Base-by-base conservation (phyloP, 2,329 filamentous ascomycete genomes). In the Colletotrichum coccodes region DNA sequence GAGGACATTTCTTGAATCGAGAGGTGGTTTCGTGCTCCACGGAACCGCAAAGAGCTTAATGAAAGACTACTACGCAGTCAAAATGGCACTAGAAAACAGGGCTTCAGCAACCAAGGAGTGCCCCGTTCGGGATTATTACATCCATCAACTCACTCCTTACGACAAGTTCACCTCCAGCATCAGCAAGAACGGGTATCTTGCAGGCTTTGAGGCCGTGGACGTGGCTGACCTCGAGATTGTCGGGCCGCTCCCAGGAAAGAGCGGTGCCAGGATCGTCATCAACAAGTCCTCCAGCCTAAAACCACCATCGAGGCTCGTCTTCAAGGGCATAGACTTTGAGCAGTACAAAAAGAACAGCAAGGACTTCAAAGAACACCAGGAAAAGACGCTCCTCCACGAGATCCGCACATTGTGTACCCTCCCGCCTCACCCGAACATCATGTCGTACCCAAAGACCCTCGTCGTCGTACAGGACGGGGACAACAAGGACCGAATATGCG, bases 381-480 rank as follows among this genome's bases (percentile, higher is more conserved):
- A 63, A 21, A 58, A 59, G 42, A 70, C 70, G 14, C 67, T 72
- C n/a, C 49, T 73, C 28, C 63, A 69, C 54, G 68, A 70, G 56
- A 72, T 72, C 64, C 59, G 42, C 18, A 64, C 64, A 12, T 62
- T 71, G 21, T 65, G 54, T 62, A 50, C 65, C 36, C 50, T 74
- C 34, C 64, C 68, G 3, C 54, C 60, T 7, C 72, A 75, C 59
- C 71, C 68, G 0, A 70, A 75, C 60, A 72, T 75, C 47, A 70
- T 72, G 53, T 64, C 70, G 3, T 65, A 64, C 5, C 70, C 72
- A 6, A 9, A 9, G 21, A 58, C 40, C 7, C 58, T 73, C 23
- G 71, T 70, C 32, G 50, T 68, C 38, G 58, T 71, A 26, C 50
- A 18, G 6, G 64, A 44, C 8, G 16, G 18, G 6, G 54, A 68